phyloP scores from a whole-genome alignment of 1,284 basidiomycete species.

The Apiotrichum gracile region DNA sequence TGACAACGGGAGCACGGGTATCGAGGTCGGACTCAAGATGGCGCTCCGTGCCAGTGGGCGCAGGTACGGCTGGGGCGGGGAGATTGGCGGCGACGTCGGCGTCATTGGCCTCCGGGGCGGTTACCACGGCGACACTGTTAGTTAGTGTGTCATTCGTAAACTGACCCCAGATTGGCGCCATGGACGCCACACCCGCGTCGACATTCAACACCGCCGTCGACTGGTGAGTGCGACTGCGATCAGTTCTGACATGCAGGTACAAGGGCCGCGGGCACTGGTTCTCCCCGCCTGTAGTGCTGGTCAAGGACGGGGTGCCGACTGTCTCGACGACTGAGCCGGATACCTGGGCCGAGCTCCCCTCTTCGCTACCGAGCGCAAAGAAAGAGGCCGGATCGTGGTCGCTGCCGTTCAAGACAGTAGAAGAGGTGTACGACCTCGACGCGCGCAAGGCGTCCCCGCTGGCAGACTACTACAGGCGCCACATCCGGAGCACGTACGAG shows the following conservation, averaged over 20 bases:
- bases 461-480: slow-evolving; percentile 59
- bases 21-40: slow-evolving; percentile 97
- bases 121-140: slow-evolving; percentile 87
- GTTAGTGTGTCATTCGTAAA: slow-evolving; percentile 5
- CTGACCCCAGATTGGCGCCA: slow-evolving; percentile 65
- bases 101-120: slow-evolving; percentile 85
- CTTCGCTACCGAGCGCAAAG: slow-evolving; percentile 5
- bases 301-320: slow-evolving; percentile 58
- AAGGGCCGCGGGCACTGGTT: slow-evolving; percentile 88
- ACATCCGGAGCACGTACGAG: slow-evolving; percentile 58
- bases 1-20: slow-evolving; percentile 91
- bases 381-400: slow-evolving; percentile 18
- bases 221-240: slow-evolving; percentile 53
- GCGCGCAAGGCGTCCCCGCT: slow-evolving; percentile 59
- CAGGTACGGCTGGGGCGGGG: slow-evolving; percentile 48
- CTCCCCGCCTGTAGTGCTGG: slow-evolving; percentile 72
- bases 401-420: slow-evolving; percentile 52
- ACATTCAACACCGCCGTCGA: slow-evolving; percentile 80
- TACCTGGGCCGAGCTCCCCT: slow-evolving; percentile 31
- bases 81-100: slow-evolving; percentile 54
- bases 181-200: slow-evolving; percentile 85
- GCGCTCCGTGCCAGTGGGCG: slow-evolving; percentile 68
- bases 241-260: slow-evolving; percentile 49
- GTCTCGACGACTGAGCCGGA: slow-evolving; percentile 54
- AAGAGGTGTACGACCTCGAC: slow-evolving; percentile 67